Evolutionary conservation across 139 green algal species (phyloP), one percentile per base, ranked within the genome.

Genomic region (Auxenochlorella pyrenoidosa): DNA sequence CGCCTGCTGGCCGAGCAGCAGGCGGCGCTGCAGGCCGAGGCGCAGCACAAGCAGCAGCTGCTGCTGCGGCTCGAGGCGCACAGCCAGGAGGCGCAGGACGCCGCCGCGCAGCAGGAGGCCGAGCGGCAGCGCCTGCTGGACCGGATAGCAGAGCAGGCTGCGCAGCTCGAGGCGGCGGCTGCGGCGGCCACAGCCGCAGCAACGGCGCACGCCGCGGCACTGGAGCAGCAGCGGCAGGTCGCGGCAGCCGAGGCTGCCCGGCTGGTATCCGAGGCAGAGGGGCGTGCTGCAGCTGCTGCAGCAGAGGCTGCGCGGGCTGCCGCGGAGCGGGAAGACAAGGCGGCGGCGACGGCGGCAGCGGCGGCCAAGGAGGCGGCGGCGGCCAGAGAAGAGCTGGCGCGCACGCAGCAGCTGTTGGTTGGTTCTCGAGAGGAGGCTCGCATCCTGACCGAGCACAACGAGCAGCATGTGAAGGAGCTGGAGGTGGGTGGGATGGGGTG

Each of bases 371-470:
- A 86, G 70, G 26, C 73, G 12, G 81, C 84, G 22, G 84, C 38
- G 26, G 59, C 36, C 13, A 40, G 71, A 41, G 58, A 88, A 71
- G 59, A 82, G 78, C 70, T 89, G 70, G 51, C 41, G 8, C 66
- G 77, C 41, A 81, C 77, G 26, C 80, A 88, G 82, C 59, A 87
- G 86, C 81, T 85, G 75, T 40, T 84, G 28, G 58, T 79, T 6
- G 86, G 77, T 16, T 82, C 82, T 34, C 75, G 83, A 26, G 75
- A 63, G 65, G 68, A 90, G 32, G 51, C 32, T 6, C 82, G 54
- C 26, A 79, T 80, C 36, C 89, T 91, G 41, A 83, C 38, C 51
- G 43, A 84, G 47, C 71, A 90, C 86, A 58, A 89, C n/a, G 86
- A 89, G 79, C 79, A 87, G 79, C 68, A 75, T 51, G 36, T 76